A percentile compares a stretch with the other conserved stretches of the same genome.
Conservation (phyloP, 2,329 filamentous ascomycete genomes). For the Aspergillus pseudoglaucus region DNA sequence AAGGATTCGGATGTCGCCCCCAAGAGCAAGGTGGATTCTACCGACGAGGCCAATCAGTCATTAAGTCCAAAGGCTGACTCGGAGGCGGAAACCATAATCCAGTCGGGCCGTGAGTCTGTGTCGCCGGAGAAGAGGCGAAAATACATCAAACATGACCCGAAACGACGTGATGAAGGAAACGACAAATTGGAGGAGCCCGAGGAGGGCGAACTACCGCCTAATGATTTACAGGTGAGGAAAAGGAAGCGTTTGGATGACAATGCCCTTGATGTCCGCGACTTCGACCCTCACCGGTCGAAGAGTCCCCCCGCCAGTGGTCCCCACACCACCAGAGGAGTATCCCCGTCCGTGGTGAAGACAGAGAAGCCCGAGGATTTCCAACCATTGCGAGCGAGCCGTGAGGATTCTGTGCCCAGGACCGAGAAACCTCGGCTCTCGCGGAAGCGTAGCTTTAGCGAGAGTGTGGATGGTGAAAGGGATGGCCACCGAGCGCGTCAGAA, state of each 20-base stretch:
- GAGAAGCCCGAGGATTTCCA: conserved; percentile 29
- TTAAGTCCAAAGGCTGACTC: conserved; percentile 40
- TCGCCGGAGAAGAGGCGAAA: conserved; percentile 43
- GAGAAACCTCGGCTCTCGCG: conserved; percentile 20
- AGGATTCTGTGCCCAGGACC: conserved; percentile 9
- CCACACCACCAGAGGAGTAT: conserved; percentile 5
- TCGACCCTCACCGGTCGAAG: conserved; percentile 13
- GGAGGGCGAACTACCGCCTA: conserved; percentile 15
- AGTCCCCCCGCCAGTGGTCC: conserved; percentile 11
- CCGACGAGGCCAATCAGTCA: conserved; percentile 28
- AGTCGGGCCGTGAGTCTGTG: conserved; percentile 39
- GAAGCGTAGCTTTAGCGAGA: conserved; percentile 35
- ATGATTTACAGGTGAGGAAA: conserved; percentile 22
- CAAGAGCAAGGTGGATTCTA: conserved; percentile 19
- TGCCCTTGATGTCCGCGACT: conserved; percentile 15
- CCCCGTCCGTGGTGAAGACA: conserved; percentile 31
- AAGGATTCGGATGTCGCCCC: conserved; percentile 14
- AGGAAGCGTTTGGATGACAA: conserved; percentile 25
- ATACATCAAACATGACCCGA: conserved; percentile 33
- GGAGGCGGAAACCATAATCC: conserved; percentile 45
- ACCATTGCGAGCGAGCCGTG: conserved; percentile 17
- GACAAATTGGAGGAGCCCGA: conserved; percentile 11
- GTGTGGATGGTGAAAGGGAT: conserved; percentile 24
- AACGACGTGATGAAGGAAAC: conserved; percentile 23
- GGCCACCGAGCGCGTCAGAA: conserved; percentile 19